Base-by-base conservation (phyloP, 225 moss, liverwort and hornwort genomes). In the Marchantia polymorpha region DNA sequence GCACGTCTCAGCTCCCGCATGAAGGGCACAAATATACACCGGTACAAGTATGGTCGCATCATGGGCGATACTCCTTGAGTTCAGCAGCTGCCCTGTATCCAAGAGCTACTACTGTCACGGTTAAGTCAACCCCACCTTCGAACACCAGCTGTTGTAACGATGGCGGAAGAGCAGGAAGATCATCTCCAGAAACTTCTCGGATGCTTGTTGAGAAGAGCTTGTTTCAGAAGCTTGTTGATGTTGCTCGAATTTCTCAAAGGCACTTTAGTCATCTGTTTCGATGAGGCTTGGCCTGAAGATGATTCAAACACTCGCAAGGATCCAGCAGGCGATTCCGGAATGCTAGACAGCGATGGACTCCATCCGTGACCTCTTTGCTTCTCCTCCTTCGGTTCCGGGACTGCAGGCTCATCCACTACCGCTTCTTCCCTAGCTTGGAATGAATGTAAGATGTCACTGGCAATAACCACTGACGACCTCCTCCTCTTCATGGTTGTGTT, bases 171-270 rank as follows among this genome's bases (percentile, higher is more conserved):
- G 29, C 15, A 10, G 26, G 25, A 12, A 1, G 17, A 58, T 69
- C 69, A 69, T 48, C 69, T 17, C 69, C 69, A 69, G 69, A 69
- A 69, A 48, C 69, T 69, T 47, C 69, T 46, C 20, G 69, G 69
- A 69, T 69, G 69, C 69, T 69, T 69, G 47, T 69, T 8, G 48
- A 69, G 69, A 2, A 69, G 17, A 1, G 69, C 69, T 69, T 69
- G 69, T 19, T 69, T 69, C 69, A 69, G 1, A 19, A 69, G 10
- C 15, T 47, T 46, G 69, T 69, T 69, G 47, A 69, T 17, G 47
- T 69, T 26, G 12, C 17, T 12, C 47, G 69, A 69, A 69, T 17
- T 47, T 48, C 20, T 69, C 48, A 47, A 20, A 13, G 47, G 19
- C 2, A 46, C 19, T 7, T 46, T 17, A 17, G 10, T 19, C 19